Evolutionary conservation across 768 basidiomycete genomes (phyloP), one percentile per base, ranked within the genome.

Genomic region (Amanita polypyramis): DNA sequence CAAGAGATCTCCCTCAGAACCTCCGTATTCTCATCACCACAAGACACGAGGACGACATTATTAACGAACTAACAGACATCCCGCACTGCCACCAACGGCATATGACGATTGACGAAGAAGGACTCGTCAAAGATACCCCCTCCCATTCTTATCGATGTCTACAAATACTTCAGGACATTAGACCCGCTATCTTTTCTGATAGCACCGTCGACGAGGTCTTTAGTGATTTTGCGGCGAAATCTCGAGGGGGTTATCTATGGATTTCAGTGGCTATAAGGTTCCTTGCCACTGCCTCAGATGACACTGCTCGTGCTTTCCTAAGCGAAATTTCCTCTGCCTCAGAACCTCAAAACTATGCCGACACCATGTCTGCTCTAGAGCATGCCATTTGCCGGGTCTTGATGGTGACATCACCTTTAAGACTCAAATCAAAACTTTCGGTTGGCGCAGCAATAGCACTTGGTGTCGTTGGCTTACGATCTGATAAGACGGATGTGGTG

Each of bases 21-120:
- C 55, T 60, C 33, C 58, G 60, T 7, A 54, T 66, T 39, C 30
- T 64, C 15, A 42, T 65, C 46, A 65, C 65, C 5, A 43, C 58
- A 10, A 57, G 61, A 8, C 60, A 59, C 9, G 59, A 61, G 35
- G 27, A 38, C 2, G 62, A 44, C 4, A 44, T 44, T 35, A 21
- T 45, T 6, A 23, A 21, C 27, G 21, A 1, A 36, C 14, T 45
- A 12, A 21, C 19, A 10, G 34, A 25, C n/a, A 6, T 35, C 14
- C n/a, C n/a, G 3, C 44, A 35, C 35, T 45, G 23, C 20, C 23
- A 27, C 23, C 23, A 34, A 14, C 44, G 35, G 12, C 32, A n/a
- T 5, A 45, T 45, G 35, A 45, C 20, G 8, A 19, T 1, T 20
- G 44, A 45, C 44, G 44, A 45, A 36, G 44, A 45, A 23, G 44